Percentiles rank a stretch among this genome's conserved stretches.
phyloP scores from a whole-genome alignment of 1,139 yeast species.

The Debaryomycetaceae sp. region DNA sequence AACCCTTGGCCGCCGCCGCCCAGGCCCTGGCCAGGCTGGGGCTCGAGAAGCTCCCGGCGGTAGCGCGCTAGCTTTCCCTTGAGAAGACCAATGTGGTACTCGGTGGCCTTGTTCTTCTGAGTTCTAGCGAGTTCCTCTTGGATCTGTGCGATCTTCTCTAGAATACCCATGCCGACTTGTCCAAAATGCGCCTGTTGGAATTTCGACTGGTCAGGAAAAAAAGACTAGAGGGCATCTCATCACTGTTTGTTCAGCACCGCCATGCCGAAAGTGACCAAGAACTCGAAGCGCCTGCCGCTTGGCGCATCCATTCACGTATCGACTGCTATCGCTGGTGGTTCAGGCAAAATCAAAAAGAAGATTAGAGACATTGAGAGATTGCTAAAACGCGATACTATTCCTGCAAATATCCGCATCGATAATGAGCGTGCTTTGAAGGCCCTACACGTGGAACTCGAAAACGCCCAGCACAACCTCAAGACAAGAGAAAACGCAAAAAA shows the following conservation, averaged over 20 bases:
- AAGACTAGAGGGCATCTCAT: background rate
- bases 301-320: conserved; percentile 16
- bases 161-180: conserved; percentile 8
- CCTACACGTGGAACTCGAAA: conserved; percentile 52
- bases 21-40: conserved; percentile 62
- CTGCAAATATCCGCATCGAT: conserved; percentile 68
- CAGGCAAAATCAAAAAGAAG: conserved; percentile 62
- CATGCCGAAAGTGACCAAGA: conserved; percentile 9
- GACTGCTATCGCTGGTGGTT: conserved; percentile 24
- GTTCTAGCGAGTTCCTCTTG: conserved; percentile 92
- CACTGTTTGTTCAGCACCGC: background rate
- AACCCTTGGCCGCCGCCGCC: conserved; percentile 83
- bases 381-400: conserved; percentile 48
- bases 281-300: conserved; percentile 5
- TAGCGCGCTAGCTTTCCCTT: conserved; percentile 94
- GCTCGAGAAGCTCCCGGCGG: conserved; percentile 84
- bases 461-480: conserved; percentile 37
- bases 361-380: conserved; percentile 79
- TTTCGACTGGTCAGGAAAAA: background rate
- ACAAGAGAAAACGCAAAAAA: conserved; percentile 57
- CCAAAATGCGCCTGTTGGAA: background rate
- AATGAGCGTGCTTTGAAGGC: conserved; percentile 83
- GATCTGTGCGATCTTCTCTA: conserved; percentile 77
- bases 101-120: conserved; percentile 96
- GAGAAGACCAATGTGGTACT: conserved; percentile 85